These are phyloP conservation scores for Pythium biforme DNA, from an alignment of 352 stramenopile genomes.

Conservation along the genomic window DNA sequence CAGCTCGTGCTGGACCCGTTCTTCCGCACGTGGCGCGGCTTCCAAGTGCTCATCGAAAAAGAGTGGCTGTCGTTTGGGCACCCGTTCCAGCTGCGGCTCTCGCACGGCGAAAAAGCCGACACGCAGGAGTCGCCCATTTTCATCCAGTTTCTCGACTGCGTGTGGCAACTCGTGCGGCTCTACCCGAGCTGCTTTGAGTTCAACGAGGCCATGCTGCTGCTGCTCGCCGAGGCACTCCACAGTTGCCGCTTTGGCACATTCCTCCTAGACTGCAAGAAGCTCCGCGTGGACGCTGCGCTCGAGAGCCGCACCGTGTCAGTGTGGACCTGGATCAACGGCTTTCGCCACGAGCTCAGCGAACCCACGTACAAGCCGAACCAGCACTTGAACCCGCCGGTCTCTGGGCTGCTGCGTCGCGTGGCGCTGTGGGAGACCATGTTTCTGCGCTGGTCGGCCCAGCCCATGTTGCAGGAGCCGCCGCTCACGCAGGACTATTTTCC, in stretches of 20 bases:
- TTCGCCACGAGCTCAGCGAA: constrained; percentile 59
- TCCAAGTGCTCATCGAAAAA: constrained; percentile 83
- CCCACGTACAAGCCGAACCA: constrained; percentile 48
- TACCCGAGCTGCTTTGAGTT: constrained; percentile 98
- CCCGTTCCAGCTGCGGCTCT: constrained; percentile 76
- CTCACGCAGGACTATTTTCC: constrained; percentile 47
- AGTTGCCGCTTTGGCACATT: constrained; percentile 98
- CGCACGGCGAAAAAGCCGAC: constrained; percentile 74
- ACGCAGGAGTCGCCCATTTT: constrained; percentile 85
- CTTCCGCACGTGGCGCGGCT: constrained; percentile 75
- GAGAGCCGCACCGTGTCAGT: constrained; percentile 65
- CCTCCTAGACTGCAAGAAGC: constrained; percentile 94
- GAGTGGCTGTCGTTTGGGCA: constrained; percentile 84
- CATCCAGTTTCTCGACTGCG: constrained; percentile 83
- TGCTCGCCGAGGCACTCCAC: constrained; percentile 95
- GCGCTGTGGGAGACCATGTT: constrained; percentile 70
- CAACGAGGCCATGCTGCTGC: constrained; percentile 91
- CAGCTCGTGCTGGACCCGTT: constrained; percentile 78
- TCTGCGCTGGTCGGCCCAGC: constrained; percentile 71
- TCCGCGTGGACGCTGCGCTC: constrained; percentile 54
- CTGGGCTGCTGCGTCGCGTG: constrained; percentile 64
- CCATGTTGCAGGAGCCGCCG: constrained; percentile 46
- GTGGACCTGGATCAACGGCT: constrained; percentile 85
- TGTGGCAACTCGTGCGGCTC: constrained; percentile 86
- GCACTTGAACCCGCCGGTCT: constrained; percentile 51